Percentiles rank a stretch among this genome's conserved stretches.
These are phyloP conservation scores for Rhodotorula sp. DNA, from an alignment of 1,284 basidiomycete species.

Conservation along the genomic window DNA sequence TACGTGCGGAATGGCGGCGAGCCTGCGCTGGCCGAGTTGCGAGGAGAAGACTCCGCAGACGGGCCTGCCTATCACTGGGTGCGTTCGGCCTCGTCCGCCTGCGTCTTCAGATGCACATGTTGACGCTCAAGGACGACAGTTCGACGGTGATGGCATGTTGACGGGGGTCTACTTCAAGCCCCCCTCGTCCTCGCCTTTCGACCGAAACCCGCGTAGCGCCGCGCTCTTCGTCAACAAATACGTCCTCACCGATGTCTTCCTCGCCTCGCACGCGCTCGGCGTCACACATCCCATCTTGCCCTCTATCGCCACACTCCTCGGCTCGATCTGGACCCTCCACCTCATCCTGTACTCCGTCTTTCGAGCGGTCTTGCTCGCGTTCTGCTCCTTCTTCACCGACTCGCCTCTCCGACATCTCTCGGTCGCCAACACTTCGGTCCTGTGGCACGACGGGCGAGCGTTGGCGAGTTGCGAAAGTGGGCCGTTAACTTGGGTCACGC, in stretches of 20 bases:
- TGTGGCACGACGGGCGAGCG: slow-evolving; percentile 52
- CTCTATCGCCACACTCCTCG: slow-evolving; percentile 54
- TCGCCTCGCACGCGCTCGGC: slow-evolving; percentile 45
- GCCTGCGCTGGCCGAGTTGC: slow-evolving; percentile 41
- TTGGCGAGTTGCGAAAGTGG: slow-evolving; percentile 55
- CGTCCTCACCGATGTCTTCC: slow-evolving; percentile 49
- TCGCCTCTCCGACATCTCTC: slow-evolving; percentile 48
- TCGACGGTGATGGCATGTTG: slow-evolving; percentile 55
- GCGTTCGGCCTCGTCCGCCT: slow-evolving; percentile 46
- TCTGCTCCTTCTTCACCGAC: slow-evolving; percentile 47
- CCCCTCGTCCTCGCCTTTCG: background rate
- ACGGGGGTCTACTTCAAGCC: slow-evolving; percentile 53
- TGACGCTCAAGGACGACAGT: slow-evolving; percentile 39
- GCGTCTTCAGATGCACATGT: slow-evolving; percentile 1
- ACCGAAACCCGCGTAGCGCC: background rate
- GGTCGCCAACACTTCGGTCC: slow-evolving; percentile 54
- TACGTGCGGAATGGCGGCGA: slow-evolving; percentile 57
- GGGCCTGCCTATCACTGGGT: slow-evolving; percentile 43
- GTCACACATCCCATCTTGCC: slow-evolving; percentile 51
- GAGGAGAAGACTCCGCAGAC: slow-evolving; percentile 15
- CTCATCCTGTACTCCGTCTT: slow-evolving; percentile 50
- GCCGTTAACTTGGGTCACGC: slow-evolving; percentile 51
- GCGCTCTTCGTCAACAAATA: slow-evolving; percentile 50
- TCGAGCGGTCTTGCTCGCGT: slow-evolving; percentile 48
- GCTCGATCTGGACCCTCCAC: slow-evolving; percentile 50